Conservation (phyloP, 805 yeast species). For the Wickerhamomyces sydowiorum region DNA sequence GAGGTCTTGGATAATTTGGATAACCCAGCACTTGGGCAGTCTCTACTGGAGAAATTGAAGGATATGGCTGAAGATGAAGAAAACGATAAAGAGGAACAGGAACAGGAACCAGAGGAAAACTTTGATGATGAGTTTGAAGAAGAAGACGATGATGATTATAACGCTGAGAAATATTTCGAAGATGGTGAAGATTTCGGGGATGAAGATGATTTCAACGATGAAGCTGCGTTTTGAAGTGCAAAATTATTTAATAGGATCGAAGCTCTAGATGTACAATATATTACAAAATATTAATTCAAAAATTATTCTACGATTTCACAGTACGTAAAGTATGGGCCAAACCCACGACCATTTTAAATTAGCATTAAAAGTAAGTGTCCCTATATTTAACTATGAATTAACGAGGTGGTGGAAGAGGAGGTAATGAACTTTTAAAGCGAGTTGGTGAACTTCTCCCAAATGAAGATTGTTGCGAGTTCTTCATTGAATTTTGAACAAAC, state of each 20-base stretch:
- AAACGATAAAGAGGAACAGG: conserved; percentile 31
- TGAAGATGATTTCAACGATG: conserved; percentile 49
- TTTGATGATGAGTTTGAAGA: conserved; percentile 52
- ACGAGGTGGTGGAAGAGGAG: conserved; percentile 12
- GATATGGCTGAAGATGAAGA: conserved; percentile 44
- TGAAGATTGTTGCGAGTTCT: conserved; percentile 1
- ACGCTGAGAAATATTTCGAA: conserved; percentile 59
- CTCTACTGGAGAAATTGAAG: conserved; percentile 44
- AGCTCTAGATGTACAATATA: background rate
- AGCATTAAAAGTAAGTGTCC: background rate
- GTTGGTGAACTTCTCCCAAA: conserved; percentile 15
- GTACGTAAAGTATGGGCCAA: too few relatives aligned
- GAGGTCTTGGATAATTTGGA: conserved; percentile 17
- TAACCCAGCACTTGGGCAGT: conserved; percentile 24
- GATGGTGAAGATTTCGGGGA: conserved; percentile 48
- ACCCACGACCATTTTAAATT: too few relatives aligned
- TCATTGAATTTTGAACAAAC: conserved; percentile 8
- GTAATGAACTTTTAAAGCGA: conserved; percentile 18
- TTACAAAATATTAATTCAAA: background rate
- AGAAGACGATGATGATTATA: conserved; percentile 60
- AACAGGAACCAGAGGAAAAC: conserved; percentile 36
- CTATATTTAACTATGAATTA: background rate
- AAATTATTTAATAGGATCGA: too few relatives aligned
- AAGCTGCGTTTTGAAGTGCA: conserved; percentile 57
- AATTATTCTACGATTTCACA: too few relatives aligned